Evolutionary conservation across 2,329 filamentous ascomycete genomes (phyloP), one percentile per base, ranked within the genome.

Genomic region (Alternaria sp.): DNA sequence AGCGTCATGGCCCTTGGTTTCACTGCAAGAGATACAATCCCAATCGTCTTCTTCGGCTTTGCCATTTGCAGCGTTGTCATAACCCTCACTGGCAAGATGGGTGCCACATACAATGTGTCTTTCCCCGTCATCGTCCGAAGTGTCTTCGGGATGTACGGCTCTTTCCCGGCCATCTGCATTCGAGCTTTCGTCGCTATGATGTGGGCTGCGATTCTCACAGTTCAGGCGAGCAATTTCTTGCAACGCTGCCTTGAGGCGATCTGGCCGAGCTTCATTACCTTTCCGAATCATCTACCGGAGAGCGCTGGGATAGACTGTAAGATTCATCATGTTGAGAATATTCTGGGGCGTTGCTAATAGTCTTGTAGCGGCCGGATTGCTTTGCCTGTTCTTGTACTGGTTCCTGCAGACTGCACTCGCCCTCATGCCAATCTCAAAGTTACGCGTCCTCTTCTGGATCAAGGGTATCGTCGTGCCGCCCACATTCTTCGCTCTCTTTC

Each of bases 321-420:
- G 70, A 26, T 13, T 4, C 12, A 9, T n/a, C 10, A 17, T 15
- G n/a, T n/a, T n/a, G n/a, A n/a, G n/a, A n/a, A n/a, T n/a, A n/a
- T n/a, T 3, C 2, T 4, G 9, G 43, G 4, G 2, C 6, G 21
- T 43, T 15, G n/a, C 57, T 59, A 28, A 60, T 5, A 12, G 9
- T 25, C 28, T 74, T 78, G 78, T 75, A 47, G 81, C 83, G 13
- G 79, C 81, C 19, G 81, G 83, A 25, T 75, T 87, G 28, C 78
- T 86, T 2, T 86, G 81, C 61, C 83, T 85, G 64, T 82, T 86
- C 56, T 72, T 86, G 45, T 86, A 86, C 71, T 86, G 84, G 80
- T 78, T 83, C 28, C 68, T 84, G 19, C 85, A 85, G 15, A 81
- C 82, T 8, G 74, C 75, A 1, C 74, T 85, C 7, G 76, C 78